Base-by-base conservation (phyloP, 2,329 filamentous ascomycete species). In the Venturia carpophila region DNA sequence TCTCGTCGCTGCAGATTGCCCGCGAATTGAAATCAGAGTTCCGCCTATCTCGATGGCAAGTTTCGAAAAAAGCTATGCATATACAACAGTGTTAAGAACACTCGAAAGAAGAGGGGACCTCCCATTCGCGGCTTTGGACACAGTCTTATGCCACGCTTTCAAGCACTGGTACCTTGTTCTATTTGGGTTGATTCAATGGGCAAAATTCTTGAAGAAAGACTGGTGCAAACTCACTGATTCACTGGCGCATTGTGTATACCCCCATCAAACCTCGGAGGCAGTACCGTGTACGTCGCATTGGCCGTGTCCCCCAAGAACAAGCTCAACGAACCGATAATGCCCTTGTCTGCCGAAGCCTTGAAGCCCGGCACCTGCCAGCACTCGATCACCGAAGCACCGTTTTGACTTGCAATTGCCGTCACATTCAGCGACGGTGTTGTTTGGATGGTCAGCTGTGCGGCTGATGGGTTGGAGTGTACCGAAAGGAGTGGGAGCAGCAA, bases 381-480 rank as follows among this genome's bases (percentile, higher is more conserved):
- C 45, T 67, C 64, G n/a, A 67, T 49, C 13, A 27, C 30, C 0
- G 66, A 67, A 24, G n/a, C 34, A 21, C 56, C 56, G 45, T 64
- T 13, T 42, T 9, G 17, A 42, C 60, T 42, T 7, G 64, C 62
- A 30, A 67, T 66, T 6, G 66, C 64, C 42, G 66, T 67, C 24
- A 67, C 34, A 30, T 67, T 67, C 30, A 67, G 62, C 27, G 39
- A 37, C 3, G 42, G 60, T n/a, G 47, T 24, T 60, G 42, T 61
- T 27, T 42, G 24, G n/a, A 42, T n/a, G 37, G 2, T 45, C n/a
- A 39, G 37, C 10, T 42, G 58, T 61, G 58, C 58, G 5, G 58
- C 13, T 61, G 58, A 1, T 37, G 30, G 19, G 11, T 56, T n/a
- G 7, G 52, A n/a, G 27, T 37, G 2, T 34, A 27, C 2, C 19